Evolutionary conservation across 2,329 filamentous ascomycete species (phyloP), one percentile per base, ranked within the genome.

Genomic region (Diaporthe amygdali): DNA sequence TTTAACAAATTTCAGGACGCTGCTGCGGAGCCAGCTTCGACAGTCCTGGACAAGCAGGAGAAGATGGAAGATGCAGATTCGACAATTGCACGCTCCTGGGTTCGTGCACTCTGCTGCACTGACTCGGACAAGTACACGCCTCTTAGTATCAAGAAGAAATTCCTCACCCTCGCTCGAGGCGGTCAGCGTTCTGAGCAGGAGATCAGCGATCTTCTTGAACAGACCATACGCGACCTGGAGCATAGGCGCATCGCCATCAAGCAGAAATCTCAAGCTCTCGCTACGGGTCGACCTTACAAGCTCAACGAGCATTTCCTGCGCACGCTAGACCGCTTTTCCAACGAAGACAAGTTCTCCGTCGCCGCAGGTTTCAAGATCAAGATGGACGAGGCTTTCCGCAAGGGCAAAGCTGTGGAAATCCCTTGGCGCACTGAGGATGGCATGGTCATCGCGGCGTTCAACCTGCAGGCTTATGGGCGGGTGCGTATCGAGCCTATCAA

Each of bases 401-500:
- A 84, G 76, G 76, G 75, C 61, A 76, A 81, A 64, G 55, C 79
- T 75, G 79, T 89, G 51, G 78, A 79, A 1, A 79, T 93, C 8
- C 86, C 88, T 0, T 90, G 89, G 69, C 81, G 86, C 30, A 88
- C 91, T 17, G 84, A 88, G 39, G 91, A 94, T 74, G 91, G 91
- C 32, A 85, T 89, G 37, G 86, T 92, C 71, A 88, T 94, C 84
- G 91, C 90, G 2, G 81, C 93, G 69, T 85, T 90, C 49, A 93
- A 93, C 75, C 79, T 95, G 68, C 87, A 91, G 72, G 88, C 90
- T 0, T 79, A 86, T 63, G 87, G 89, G 4, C 85, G 88, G 49
- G 83, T 94, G 51, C 82, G 78, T 20, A 77, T 93, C 8, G 81
- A 85, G 4, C 83, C 88, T 0, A 77, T 85, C 2, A 84, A 91